Evolutionary conservation across 495 filamentous ascomycete species (phyloP).

Genomic region (Penicillium lividum): DNA sequence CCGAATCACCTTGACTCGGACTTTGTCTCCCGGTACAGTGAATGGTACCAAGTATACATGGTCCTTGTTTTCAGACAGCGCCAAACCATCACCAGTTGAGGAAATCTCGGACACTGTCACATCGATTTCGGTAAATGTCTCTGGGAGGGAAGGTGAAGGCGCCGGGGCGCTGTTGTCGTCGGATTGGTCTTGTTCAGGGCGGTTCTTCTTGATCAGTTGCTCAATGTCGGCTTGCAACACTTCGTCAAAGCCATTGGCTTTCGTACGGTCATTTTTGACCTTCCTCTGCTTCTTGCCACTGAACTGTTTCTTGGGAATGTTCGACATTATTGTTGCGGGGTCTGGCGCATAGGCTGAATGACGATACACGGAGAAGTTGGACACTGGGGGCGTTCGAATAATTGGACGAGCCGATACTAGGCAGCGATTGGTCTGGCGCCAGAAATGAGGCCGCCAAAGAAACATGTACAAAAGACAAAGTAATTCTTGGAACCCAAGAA

Average conservation of each 20-base stretch:
- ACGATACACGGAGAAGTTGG: conserved; percentile 10
- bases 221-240: conserved; percentile 72
- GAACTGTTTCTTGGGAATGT: conserved; percentile 28
- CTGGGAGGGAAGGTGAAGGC: conserved; percentile 52
- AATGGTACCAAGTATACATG: conserved; percentile 92
- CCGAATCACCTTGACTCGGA: conserved; percentile 74
- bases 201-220: conserved; percentile 57
- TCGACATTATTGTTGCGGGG: conserved; percentile 33
- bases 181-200: conserved; percentile 32
- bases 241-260: conserved; percentile 58
- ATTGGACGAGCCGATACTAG: background rate
- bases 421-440: conserved; percentile 15
- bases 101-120: conserved; percentile 74
- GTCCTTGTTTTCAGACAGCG: conserved; percentile 58
- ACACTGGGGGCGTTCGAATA: background rate
- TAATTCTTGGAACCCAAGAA: conserved; percentile 4
- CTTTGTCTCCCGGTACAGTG: conserved; percentile 78
- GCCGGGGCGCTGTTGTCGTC: conserved; percentile 22
- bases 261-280: conserved; percentile 42
- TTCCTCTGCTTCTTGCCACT: conserved; percentile 46
- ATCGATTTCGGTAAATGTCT: conserved; percentile 72
- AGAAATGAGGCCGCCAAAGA: conserved; percentile 16
- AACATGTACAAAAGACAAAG: conserved; percentile 24
- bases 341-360: conserved; percentile 21
- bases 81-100: conserved; percentile 89